Base-by-base conservation (phyloP, 1,284 basidiomycete species). In the Anthracocystis panici-leucophaei region DNA sequence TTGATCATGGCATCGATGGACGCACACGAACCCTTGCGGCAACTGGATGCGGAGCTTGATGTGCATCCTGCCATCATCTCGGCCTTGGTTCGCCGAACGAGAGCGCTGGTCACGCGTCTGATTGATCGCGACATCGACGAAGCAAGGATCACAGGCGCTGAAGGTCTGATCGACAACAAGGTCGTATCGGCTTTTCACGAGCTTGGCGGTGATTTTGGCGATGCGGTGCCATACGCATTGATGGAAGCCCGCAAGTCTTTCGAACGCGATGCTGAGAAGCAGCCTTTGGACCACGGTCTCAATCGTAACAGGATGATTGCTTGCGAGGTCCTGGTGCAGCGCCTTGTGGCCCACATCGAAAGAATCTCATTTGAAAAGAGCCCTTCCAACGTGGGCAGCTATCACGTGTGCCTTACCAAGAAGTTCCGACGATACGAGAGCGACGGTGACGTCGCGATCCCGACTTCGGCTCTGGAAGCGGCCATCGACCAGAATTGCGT, bases 401-500 rank as follows among this genome's bases (percentile, higher is more conserved):
- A 54, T 49, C 66, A 71, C 52, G 51, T 81, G 38, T 77, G 71
- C 40, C 49, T 82, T 14, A 76, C 75, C 18, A 81, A 80, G 55
- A 74, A 76, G 46, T 82, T 81, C 48, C 54, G 64, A 33, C 62
- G 65, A 27, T 61, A 76, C 50, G 63, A 80, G 51, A 67, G 65
- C 41, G 73, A 80, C 45, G 80, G 80, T 25, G 78, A 81, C 45
- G 50, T 69, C 5, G 48, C 53, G 21, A 38, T 74, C 5, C 73
- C 79, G 10, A 78, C 75, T 25, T 77, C 75, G 27, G 74, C 79
- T 5, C 62, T 82, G 20, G 81, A 82, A 54, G 55, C 57, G 16
- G 81, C 81, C 31, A 79, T 81, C 48, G 81, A 82, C 45, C 79
- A 80, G 50, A 63, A 78, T 20, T 74, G 66, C 51, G 63, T 71